Evolutionary conservation across 2,329 filamentous ascomycete genomes (phyloP).

Genomic region (Aspergillus sp.): DNA sequence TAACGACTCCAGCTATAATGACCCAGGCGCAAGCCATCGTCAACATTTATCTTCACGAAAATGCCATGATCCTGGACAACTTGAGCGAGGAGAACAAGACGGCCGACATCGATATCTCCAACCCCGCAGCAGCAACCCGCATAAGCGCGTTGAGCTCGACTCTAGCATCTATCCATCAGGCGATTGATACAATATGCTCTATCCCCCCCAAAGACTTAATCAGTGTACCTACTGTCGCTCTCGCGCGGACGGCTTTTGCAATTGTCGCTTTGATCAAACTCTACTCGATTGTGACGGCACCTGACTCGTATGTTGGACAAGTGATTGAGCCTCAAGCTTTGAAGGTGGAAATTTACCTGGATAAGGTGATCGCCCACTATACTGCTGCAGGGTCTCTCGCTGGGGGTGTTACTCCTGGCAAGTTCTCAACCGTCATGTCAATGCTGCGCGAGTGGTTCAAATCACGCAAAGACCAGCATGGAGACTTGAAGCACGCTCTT

Average conservation of each 20-base stretch:
- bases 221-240: conserved; percentile 67
- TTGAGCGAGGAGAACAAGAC: conserved; percentile 44
- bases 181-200: conserved; percentile 64
- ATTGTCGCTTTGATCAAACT: conserved; percentile 73
- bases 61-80: conserved; percentile 67
- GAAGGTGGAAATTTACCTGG: conserved; percentile 65
- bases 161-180: conserved; percentile 63
- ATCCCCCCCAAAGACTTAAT: conserved; percentile 62
- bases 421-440: conserved; percentile 68
- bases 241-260: conserved; percentile 70
- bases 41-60: conserved; percentile 74
- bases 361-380: conserved; percentile 69
- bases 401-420: conserved; percentile 64
- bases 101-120: conserved; percentile 23
- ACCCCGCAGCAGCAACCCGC: conserved; percentile 56
- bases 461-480: conserved; percentile 45
- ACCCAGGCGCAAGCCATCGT: conserved; percentile 64
- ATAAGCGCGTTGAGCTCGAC: conserved; percentile 68
- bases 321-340: conserved; percentile 69
- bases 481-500: conserved; percentile 1
- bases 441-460: conserved; percentile 71
- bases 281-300: conserved; percentile 65
- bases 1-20: conserved; percentile 54
- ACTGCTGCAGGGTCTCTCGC: conserved; percentile 62
- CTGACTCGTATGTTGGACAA: conserved; percentile 66